Evolutionary conservation across 352 stramenopile genomes (phyloP), one percentile per base, ranked within the genome.

Genomic region (Hyaloperonospora arabidopsidis): DNA sequence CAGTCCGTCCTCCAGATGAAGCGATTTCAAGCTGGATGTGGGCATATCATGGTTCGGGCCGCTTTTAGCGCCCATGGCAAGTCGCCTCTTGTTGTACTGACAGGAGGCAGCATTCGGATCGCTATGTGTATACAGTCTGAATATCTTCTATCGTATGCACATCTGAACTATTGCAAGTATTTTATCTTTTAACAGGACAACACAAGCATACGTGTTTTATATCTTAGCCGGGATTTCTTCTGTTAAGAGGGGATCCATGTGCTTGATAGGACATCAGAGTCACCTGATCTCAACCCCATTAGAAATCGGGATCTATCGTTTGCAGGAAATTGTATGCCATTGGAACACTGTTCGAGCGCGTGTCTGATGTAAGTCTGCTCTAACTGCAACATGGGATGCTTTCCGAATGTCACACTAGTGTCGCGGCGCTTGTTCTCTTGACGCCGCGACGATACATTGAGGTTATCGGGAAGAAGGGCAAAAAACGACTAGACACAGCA

Each of bases 101-200:
- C 25, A 1, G 66, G 0, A 48, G 39, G 18, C 53, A 70, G 52
- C 45, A 67, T 21, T 60, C 49, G 8, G 41, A 53, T 4, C 28
- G 57, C 45, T 72, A 75, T 17, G 23, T 65, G 0, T 57, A 59
- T 23, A 72, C 59, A 0, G 0, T 65, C 59, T 0, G 46, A 75
- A 14, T 67, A 52, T n/a, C 6, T 75, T 21, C 34, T 75, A 2
- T 56, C 63, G 0, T 71, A 54, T 52, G 50, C 53, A 0, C 44
- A 72, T 41, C 12, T 49, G 1, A 40, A 68, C 29, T 63, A 69
- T 28, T 46, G 54, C 1, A 50, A 14, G 5, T 54, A 67, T 10
- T 73, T 54, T 32, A 44, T 62, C n/a, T 73, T 49, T 17, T 61
- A 73, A 21, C 64, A 71, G 17, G 64, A 74, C 28, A 62, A 62